phyloP scores from a whole-genome alignment of 1,284 basidiomycete species.

The Leccinum angustisporum region DNA sequence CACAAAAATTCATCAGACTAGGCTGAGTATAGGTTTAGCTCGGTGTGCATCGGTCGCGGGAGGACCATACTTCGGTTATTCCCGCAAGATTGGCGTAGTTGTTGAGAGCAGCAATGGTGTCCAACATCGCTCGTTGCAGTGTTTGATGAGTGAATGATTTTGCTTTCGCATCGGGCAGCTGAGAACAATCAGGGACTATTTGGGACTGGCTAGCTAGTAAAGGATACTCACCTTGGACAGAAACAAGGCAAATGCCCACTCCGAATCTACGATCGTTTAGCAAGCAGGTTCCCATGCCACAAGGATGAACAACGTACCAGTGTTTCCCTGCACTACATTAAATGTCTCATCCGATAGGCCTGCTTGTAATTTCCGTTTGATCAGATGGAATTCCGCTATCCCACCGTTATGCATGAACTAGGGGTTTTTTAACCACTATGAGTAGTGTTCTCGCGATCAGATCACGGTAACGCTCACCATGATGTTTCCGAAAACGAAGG shows the following conservation, averaged over 20 bases:
- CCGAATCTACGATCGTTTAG: constrained; percentile 62
- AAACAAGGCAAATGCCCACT: constrained; percentile 94
- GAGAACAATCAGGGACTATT: constrained; percentile 7
- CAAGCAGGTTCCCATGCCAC: not conserved
- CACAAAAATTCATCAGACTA: constrained; percentile 93
- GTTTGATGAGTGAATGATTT: constrained; percentile 61
- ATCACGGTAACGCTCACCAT: constrained; percentile 59
- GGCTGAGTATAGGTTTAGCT: constrained; percentile 50
- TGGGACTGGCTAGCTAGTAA: not conserved
- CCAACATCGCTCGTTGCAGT: constrained; percentile 80
- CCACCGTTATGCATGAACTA: constrained; percentile 97
- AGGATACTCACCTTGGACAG: constrained; percentile 66
- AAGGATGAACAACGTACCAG: constrained; percentile 51
- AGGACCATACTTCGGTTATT: constrained; percentile 60
- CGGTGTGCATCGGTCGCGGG: not conserved
- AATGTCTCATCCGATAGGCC: constrained; percentile 81
- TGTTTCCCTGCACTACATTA: constrained; percentile 85
- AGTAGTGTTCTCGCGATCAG: not conserved
- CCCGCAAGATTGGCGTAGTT: constrained; percentile 70
- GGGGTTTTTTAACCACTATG: not conserved
- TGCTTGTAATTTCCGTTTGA: constrained; percentile 81
- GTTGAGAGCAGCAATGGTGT: constrained; percentile 82
- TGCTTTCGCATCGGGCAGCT: constrained; percentile 83
- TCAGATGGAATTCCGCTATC: constrained; percentile 76
- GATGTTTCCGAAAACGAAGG: constrained; percentile 83